A percentile compares a stretch with the other conserved stretches of the same genome.
Evolutionary conservation across 495 filamentous ascomycete species (phyloP).

Genomic region (Hypoxylon crocopeplum): DNA sequence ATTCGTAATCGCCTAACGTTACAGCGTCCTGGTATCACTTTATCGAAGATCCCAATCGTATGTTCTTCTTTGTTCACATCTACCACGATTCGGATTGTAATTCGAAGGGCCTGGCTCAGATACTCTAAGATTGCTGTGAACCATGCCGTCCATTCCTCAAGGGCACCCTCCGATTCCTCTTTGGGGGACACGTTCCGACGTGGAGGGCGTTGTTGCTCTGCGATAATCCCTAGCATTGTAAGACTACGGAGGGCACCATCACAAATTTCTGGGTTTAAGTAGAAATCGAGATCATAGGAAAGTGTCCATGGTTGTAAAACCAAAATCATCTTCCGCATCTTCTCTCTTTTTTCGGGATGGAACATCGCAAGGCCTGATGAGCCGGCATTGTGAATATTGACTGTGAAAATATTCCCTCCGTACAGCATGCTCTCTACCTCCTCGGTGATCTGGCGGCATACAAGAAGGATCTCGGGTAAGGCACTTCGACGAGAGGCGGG

Average conservation of each 20-base stretch:
- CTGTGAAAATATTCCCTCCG: not conserved
- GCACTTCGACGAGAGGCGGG: not conserved
- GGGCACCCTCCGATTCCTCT: not conserved
- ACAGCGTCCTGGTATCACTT: not conserved
- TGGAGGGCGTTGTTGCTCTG: not conserved
- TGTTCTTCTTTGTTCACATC: not conserved
- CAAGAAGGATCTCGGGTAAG: not conserved
- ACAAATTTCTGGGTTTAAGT: not conserved
- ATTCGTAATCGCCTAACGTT: not conserved
- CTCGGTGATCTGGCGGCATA: not conserved
- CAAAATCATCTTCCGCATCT: not conserved
- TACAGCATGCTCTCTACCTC: not conserved
- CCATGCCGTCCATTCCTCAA: not conserved
- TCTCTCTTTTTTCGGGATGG: not conserved
- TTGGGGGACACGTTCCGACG: not conserved
- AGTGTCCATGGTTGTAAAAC: not conserved
- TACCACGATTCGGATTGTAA: not conserved
- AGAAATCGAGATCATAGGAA: not conserved
- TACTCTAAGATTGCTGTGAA: not conserved
- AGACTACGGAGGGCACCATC: not conserved
- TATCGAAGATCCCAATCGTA: not conserved
- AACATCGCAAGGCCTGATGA: not conserved
- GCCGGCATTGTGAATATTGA: not conserved
- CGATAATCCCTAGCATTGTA: not conserved
- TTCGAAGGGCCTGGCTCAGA: not conserved